A percentile compares a stretch with the other conserved stretches of the same genome.
Conservation (phyloP, 148 eudicot species). For the Bassia scoparia region DNA sequence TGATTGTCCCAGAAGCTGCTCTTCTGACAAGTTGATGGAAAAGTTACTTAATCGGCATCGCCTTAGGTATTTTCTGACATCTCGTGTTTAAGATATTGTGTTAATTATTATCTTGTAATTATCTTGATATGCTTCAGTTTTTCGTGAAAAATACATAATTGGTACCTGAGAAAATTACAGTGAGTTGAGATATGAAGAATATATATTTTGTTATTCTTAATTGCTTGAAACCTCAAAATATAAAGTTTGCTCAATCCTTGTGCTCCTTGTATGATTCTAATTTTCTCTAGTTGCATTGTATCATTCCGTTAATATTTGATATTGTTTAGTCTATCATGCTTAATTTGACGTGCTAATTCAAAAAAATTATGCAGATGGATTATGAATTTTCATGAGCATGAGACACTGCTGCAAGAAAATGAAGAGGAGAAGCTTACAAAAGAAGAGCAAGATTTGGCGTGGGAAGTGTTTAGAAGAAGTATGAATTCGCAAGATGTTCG, state of each 20-base stretch:
- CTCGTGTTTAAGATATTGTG: neutral
- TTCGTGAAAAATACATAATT: neutral
- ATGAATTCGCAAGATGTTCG: slow-evolving; percentile 75
- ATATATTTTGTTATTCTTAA: neutral
- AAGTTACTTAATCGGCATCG: slow-evolving; percentile 58
- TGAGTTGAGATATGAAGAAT: neutral
- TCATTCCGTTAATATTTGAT: neutral
- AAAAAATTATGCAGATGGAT: slow-evolving; percentile 61
- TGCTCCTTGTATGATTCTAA: neutral
- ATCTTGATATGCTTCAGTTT: neutral
- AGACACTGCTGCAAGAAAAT: slow-evolving; percentile 84
- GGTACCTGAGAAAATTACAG: neutral
- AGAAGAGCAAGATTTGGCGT: slow-evolving; percentile 98
- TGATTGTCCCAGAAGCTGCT: slow-evolving; percentile 48
- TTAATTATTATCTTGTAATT: neutral
- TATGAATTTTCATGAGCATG: slow-evolving; percentile 86
- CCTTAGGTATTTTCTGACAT: slow-evolving; percentile 52
- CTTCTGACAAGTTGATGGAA: slow-evolving; percentile 78
- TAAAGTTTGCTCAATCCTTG: neutral
- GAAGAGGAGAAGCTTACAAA: slow-evolving; percentile 93
- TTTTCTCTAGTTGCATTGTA: neutral
- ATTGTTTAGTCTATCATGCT: neutral
- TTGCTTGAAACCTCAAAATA: neutral
- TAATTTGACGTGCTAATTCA: neutral
- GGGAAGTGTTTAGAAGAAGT: slow-evolving; percentile 73